Base-by-base conservation (phyloP, 208 protist species). In the Leishmania mexicana region DNA sequence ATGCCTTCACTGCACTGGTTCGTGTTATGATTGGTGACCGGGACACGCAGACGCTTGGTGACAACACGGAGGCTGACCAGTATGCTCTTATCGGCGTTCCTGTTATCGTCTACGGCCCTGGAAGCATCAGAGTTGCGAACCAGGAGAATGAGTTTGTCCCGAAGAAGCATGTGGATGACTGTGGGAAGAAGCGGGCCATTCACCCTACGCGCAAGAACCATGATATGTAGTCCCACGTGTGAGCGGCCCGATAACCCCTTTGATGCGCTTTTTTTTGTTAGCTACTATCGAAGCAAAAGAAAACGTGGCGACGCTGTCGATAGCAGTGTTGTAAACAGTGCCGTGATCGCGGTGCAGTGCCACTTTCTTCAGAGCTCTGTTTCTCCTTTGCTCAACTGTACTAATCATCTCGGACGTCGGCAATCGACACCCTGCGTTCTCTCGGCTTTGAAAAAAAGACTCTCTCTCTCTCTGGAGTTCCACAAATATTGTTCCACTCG, bases 111-210 rank as follows among this genome's bases (percentile, higher is more conserved):
- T 94, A 86, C 80, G 90, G 90, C 11, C 88, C 86, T 38, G 90
- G 87, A 6, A 83, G 83, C 75, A 87, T 92, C 67, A 74, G 79
- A 45, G 85, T 92, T 31, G 90, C 89, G 38, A 89, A 93, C 57
- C 78, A 90, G 71, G 78, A 89, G 1, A 92, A 94, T 73, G 87
- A 95, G 75, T 94, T 93, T 79, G 86, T 92, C 19, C 78, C 85
- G 0, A 73, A 84, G 45, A 81, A 88, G 57, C 80, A 95, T 35
- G 85, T 93, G 21, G 78, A 86, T 54, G 87, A 72, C 47, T 28
- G 7, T 65, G 21, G 15, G 57, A 31, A 64, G 58, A 64, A 67
- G 31, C 13, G 2, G 2, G 71, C 91, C n/a, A 76, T 85, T 19
- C 78, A 68, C 19, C 77, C 88, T 62, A 76, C 87, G 49, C 74